Base-by-base conservation (phyloP, 371 early-diverging fungal genomes). In the Syncephalis plumigaleata region DNA sequence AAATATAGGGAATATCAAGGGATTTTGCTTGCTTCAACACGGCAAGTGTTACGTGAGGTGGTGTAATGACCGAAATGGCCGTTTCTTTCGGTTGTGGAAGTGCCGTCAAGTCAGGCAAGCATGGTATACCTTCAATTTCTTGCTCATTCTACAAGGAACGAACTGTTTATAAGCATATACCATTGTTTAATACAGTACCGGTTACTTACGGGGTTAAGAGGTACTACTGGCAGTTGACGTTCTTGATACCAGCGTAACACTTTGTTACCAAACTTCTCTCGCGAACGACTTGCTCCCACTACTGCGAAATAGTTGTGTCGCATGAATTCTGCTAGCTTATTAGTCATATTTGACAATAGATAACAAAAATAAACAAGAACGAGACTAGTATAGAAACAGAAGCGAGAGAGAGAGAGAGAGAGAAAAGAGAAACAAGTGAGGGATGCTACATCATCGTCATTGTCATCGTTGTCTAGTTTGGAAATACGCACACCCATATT, bases 261-360 rank as follows among this genome's bases (percentile, higher is more conserved):
- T 38, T 66, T 68, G 70, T 85, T 79, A 13, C 90, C 87, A 58
- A 76, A 84, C 70, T 89, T 89, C 36, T 70, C 24, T 7, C 66
- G 63, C 47, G 76, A 67, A 16, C 66, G 53, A 17, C 73, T 73
- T 5, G 89, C 90, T 13, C 87, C 90, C 3, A 82, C 86, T 40
- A 81, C 80, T 3, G 77, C 79, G 56, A 73, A 81, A 27, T 66
- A 58, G 44, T 63, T 57, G 17, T 25, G 42, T 4, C 53, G 31
- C 31, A 31, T 31, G 31, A 31, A 31, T 31, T 31, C 31, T 11
- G 4, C 11, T 31, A 31, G 31, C 4, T 7, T 4, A 31, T 31
- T 4, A 31, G 31, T 4, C 31, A 31, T 31, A 31, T 11, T 31
- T 31, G 11, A 31, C 11, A 31, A 11, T 31, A 31, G 31, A 31